Evolutionary conservation across 371 early-diverging fungal genomes (phyloP), one percentile per base, ranked within the genome.

Genomic region (Mucor indicus): DNA sequence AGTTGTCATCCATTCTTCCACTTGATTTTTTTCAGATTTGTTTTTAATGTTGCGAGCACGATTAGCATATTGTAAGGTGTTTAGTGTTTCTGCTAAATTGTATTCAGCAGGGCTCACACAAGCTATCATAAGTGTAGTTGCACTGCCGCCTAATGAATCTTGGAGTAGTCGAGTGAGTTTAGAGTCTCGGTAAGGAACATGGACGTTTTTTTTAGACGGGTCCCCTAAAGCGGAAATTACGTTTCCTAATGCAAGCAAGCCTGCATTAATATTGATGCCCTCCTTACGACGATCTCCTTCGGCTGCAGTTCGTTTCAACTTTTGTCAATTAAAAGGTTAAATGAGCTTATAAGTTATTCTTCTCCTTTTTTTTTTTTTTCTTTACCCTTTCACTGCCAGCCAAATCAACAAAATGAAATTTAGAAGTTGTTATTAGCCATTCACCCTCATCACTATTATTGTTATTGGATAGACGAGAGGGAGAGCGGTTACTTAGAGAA

Each of bases 391-490:
- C 99, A 31, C 93, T 93, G 19, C 99, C 99, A 24, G 99, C 99
- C 58, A 99, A 73, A 81, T 99, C 99, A 32, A 99, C 99, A 83
- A 99, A 99, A 64, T 97, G 92, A 57, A 97, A 93, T 69, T 98
- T 99, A 29, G 92, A 90, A 8, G 78, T 77, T 19, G 89, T 67
- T n/a, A 72, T 61, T 10, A 84, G 48, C 68, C 79, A 76, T 32
- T 81, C 77, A 4, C 75, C 68, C 4, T 69, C 77, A 7, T 67
- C 74, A 8, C n/a, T 5, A 27, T 48, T 30, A 30, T 21, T 24
- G 2, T 36, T 20, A 13, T 40, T 22, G 2, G 25, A 41, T 37
- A 43, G 38, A 6, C 51, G 52, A 11, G 38, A 48, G 13, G 53
- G 44, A n/a, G 50, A 39, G 12, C 53, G 41, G 1, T 48, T 41